phyloP scores from a whole-genome alignment of 2,329 filamentous ascomycete species.

The Ophiocordyceps polyrhachis-furcata region DNA sequence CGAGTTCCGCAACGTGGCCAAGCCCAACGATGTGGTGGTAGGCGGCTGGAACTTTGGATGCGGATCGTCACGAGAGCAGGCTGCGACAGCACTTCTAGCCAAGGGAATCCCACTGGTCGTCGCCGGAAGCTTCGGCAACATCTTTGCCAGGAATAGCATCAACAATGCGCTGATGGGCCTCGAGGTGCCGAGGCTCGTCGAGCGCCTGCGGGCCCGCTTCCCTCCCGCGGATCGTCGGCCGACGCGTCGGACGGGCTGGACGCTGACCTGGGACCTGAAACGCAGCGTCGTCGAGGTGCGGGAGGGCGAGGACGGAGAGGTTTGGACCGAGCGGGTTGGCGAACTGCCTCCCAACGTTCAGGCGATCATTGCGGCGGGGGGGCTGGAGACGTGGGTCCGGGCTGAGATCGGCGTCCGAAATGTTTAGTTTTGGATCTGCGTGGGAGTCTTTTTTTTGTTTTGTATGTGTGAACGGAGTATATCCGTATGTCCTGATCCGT shows the following conservation, averaged over 20 bases:
- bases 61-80: slow-evolving; percentile 62
- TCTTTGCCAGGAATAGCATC: slow-evolving; percentile 61
- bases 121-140: slow-evolving; percentile 65
- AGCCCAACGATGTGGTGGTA: slow-evolving; percentile 62
- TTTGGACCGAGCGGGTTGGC: slow-evolving; percentile 66
- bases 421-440: background rate
- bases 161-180: slow-evolving; percentile 62
- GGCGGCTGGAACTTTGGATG: slow-evolving; percentile 80
- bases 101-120: slow-evolving; percentile 67
- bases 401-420: slow-evolving; percentile 32
- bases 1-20: slow-evolving; percentile 43
- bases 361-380: slow-evolving; percentile 61
- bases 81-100: slow-evolving; percentile 70
- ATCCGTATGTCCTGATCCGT: too few relatives aligned
- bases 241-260: slow-evolving; percentile 69
- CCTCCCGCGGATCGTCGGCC: slow-evolving; percentile 28
- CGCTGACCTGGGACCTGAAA: slow-evolving; percentile 60
- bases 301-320: slow-evolving; percentile 43
- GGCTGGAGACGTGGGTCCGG: slow-evolving; percentile 71
- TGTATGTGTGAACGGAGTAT: too few relatives aligned
- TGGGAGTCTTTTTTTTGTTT: background rate
- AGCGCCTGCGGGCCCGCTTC: slow-evolving; percentile 46
- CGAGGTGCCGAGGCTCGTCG: slow-evolving; percentile 48
- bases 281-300: slow-evolving; percentile 51
- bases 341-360: slow-evolving; percentile 75